Conservation (phyloP, 139 green algal genomes). For the Helicosporidium sp. region DNA sequence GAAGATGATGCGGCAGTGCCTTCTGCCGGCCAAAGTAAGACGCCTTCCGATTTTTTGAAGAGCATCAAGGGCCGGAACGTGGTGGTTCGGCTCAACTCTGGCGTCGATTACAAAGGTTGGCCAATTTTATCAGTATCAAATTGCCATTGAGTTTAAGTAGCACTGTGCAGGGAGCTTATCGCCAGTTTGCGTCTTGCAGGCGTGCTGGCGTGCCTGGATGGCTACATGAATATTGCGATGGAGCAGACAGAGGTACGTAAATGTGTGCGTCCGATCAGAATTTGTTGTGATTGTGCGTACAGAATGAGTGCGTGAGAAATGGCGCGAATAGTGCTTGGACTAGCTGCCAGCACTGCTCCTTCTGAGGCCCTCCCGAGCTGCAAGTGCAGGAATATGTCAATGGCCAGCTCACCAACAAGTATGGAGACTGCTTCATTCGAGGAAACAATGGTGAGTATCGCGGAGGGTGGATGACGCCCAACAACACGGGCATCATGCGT, state of each 20-base stretch:
- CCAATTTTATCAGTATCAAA: not conserved
- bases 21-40: too few relatives aligned
- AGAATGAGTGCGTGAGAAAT: too few relatives aligned
- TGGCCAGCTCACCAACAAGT: constrained; percentile 97
- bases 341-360: not conserved
- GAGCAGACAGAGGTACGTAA: constrained; percentile 85
- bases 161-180: not conserved
- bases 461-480: not conserved
- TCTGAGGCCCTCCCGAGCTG: not conserved
- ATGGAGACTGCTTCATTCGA: constrained; percentile 95
- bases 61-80: constrained; percentile 88
- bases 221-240: constrained; percentile 99
- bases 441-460: constrained; percentile 77
- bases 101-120: constrained; percentile 85
- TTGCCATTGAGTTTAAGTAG: not conserved
- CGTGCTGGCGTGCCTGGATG: constrained; percentile 88
- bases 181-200: constrained; percentile 28
- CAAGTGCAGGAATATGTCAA: constrained; percentile 90
- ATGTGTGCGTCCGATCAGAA: not conserved
- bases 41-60: constrained; percentile 73
- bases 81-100: constrained; percentile 91
- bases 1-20: too few relatives aligned
- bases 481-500: too few relatives aligned
- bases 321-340: not conserved
- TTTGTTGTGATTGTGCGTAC: not conserved